phyloP scores from a whole-genome alignment of 83 land plant species.

The Diphasiastrum complanatum region DNA sequence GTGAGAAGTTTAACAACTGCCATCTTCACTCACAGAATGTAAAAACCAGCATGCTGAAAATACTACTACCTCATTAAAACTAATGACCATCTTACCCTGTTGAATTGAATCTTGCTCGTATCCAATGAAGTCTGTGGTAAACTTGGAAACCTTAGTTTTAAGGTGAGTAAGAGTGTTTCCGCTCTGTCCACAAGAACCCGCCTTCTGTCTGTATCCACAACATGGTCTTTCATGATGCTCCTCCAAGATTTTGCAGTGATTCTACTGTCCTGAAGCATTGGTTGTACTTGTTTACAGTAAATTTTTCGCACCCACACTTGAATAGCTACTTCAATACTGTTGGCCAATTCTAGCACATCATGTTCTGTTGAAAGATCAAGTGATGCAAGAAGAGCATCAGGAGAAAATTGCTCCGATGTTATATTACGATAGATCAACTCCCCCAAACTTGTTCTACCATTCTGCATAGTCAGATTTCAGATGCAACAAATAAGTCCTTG shows the following conservation, averaged over 20 bases:
- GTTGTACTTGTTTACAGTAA: neutral
- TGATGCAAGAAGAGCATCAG: conserved; percentile 43
- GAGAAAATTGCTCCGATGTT: conserved; percentile 50
- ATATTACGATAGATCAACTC: conserved; percentile 46
- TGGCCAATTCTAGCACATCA: conserved; percentile 59
- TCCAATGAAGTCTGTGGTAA: conserved; percentile 17
- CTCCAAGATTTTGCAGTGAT: conserved; percentile 31
- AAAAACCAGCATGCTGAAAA: no score
- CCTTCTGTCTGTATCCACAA: conserved; percentile 40
- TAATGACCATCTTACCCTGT: no score
- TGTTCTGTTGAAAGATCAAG: conserved; percentile 56
- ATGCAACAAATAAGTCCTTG: neutral
- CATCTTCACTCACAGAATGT: no score
- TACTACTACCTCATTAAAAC: no score
- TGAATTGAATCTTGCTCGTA: conserved; percentile 23
- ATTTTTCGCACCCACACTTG: conserved; percentile 38
- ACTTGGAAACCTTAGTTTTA: conserved; percentile 23
- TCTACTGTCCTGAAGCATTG: conserved; percentile 2
- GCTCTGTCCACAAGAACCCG: conserved; percentile 44
- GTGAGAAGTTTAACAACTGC: no score
- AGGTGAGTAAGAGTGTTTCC: conserved; percentile 28
- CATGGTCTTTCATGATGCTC: conserved; percentile 48
- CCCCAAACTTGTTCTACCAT: conserved; percentile 51
- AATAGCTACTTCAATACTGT: conserved; percentile 55
- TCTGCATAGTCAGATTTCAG: conserved; percentile 24